Conservation (phyloP, 2,329 filamentous ascomycete genomes). For the Camillea tinctor region DNA sequence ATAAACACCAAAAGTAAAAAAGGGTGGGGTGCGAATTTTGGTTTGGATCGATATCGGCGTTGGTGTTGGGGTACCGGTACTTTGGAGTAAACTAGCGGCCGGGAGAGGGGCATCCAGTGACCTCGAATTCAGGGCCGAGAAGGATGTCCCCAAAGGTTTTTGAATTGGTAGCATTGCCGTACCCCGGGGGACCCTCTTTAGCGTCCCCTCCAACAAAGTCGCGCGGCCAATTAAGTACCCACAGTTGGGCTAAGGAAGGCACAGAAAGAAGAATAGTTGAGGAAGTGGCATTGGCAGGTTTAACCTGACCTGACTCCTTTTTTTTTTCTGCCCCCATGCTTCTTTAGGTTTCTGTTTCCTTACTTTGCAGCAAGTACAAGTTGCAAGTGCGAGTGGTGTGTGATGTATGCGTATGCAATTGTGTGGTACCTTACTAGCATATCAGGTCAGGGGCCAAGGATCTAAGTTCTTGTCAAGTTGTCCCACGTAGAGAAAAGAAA, state of each 20-base stretch:
- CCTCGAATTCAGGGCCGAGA: not conserved
- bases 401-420: not conserved
- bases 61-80: conserved; percentile 36
- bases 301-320: not conserved
- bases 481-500: conserved; percentile 7
- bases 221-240: conserved; percentile 21
- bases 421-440: not conserved
- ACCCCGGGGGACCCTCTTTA: conserved; percentile 21
- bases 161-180: conserved; percentile 21
- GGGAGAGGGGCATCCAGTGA: no score
- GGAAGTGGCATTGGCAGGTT: conserved; percentile 9
- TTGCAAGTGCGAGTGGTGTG: no score
- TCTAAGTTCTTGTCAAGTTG: conserved; percentile 4
- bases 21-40: not conserved
- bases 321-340: not conserved
- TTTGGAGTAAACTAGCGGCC: conserved; percentile 5
- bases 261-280: conserved; percentile 10
- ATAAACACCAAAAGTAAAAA: not conserved
- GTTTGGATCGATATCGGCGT: conserved; percentile 16
- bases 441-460: conserved; percentile 1
- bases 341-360: not conserved
- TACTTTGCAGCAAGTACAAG: no score
- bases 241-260: conserved; percentile 8
- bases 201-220: conserved; percentile 25
- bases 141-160: conserved; percentile 33